These are phyloP conservation scores for Ilex aquifolium DNA, from an alignment of 257 asterid species.

Conservation along the genomic window DNA sequence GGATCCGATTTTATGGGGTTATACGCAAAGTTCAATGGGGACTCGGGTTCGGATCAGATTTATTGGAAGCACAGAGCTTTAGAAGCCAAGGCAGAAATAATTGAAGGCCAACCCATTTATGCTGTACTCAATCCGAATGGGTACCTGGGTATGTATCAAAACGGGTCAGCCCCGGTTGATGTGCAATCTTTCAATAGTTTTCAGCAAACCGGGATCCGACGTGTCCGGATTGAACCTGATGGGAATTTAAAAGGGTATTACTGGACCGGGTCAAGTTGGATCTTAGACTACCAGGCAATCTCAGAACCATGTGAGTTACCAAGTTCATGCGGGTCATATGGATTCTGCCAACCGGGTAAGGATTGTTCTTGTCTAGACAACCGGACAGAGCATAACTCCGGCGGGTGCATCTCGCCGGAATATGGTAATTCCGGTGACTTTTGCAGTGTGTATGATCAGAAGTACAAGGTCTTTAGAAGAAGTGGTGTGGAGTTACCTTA, in stretches of 20 bases:
- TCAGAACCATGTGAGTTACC: conserved; percentile 69
- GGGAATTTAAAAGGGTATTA: conserved; percentile 75
- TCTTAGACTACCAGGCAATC: conserved; percentile 55
- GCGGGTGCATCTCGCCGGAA: conserved; percentile 32
- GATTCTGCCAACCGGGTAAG: conserved; percentile 58
- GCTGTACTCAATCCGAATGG: conserved; percentile 55
- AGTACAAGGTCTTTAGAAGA: conserved; percentile 31
- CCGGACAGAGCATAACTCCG: conserved; percentile 27
- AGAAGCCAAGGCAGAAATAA: conserved; percentile 61
- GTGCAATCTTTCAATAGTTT: conserved; percentile 67
- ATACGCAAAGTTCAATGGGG: conserved; percentile 35
- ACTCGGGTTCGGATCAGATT: conserved; percentile 38
- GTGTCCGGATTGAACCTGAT: conserved; percentile 67
- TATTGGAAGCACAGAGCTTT: conserved; percentile 63
- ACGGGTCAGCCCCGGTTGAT: conserved; percentile 58
- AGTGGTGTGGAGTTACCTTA: conserved; percentile 77
- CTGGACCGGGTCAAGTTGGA: conserved; percentile 87
- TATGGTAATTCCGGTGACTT: conserved; percentile 31
- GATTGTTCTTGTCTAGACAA: conserved; percentile 70
- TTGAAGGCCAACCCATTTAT: conserved; percentile 53
- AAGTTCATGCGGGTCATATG: conserved; percentile 64
- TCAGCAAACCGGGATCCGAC: conserved; percentile 45
- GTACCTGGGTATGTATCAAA: conserved; percentile 76
- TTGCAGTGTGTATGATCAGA: conserved; percentile 36
- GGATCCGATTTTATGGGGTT: conserved; percentile 65